Base-by-base conservation (phyloP, 768 basidiomycete genomes). In the Xerocomus spinulosus region DNA sequence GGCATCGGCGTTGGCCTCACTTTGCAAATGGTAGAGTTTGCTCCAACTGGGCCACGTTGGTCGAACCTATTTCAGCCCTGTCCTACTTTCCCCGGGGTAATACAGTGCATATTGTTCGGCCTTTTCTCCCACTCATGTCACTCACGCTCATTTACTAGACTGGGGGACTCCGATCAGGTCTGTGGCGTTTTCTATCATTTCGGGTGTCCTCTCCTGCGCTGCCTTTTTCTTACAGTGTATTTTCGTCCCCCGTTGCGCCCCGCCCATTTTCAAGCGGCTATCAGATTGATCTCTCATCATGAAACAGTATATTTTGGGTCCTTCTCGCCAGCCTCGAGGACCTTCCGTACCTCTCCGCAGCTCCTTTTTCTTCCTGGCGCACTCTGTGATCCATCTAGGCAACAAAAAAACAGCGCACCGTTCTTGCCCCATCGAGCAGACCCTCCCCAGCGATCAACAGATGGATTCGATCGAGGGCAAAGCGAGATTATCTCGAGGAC, bases 401-500 rank as follows among this genome's bases (percentile, higher is more conserved):
- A n/a, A n/a, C n/a, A n/a, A n/a, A n/a, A n/a, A n/a, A n/a, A n/a
- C n/a, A n/a, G n/a, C n/a, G n/a, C 50, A 43, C 26, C 23, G 42
- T 59, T 58, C 12, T 41, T 10, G 21, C 39, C 20, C 34, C 48
- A 42, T 48, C n/a, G n/a, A 59, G 15, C 61, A 59, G 21, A 48
- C 61, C 12, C 61, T 43, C 17, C 56, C 63, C 36, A 62, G 60
- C n/a, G n/a, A n/a, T n/a, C n/a, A n/a, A n/a, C n/a, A n/a, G n/a
- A n/a, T n/a, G n/a, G n/a, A n/a, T n/a, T n/a, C n/a, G n/a, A n/a
- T 91, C 30, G 75, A 73, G 20, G 85, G 86, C 14, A 85, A 84
- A 85, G 58, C 68, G 89, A 8, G 81, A 83, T 54, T 86, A 90
- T 61, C 69, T 89, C 44, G 75, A 80, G 46, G 74, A 78, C 39